Percentiles rank a stretch among this genome's conserved stretches.
Evolutionary conservation across 345 rosid genomes (phyloP).

Genomic region (Camelina neglecta): DNA sequence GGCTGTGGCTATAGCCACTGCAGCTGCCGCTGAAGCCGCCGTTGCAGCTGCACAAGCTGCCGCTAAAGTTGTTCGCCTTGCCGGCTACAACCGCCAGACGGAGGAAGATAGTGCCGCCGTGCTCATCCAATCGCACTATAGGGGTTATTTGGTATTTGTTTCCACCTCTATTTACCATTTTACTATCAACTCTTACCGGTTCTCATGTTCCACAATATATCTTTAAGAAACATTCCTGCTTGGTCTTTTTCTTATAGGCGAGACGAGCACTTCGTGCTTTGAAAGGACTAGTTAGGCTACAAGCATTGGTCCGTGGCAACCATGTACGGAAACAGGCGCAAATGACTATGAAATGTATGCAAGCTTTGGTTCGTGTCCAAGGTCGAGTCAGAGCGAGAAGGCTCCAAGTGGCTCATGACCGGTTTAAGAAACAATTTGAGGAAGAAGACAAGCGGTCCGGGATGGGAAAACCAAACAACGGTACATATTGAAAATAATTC

Average conservation of each 20-base stretch:
- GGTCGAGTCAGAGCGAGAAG: constrained; percentile 86
- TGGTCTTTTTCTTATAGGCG: constrained; percentile 50
- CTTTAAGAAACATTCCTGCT: too few relatives aligned
- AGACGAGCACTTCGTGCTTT: constrained; percentile 90
- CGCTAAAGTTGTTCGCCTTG: constrained; percentile 84
- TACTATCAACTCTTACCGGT: neutral
- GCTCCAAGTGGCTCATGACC: constrained; percentile 65
- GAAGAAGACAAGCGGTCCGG: constrained; percentile 47
- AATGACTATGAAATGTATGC: constrained; percentile 99
- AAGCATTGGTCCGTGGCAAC: constrained; percentile 92
- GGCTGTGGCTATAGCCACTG: constrained; percentile 90
- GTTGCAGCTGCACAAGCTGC: constrained; percentile 98
- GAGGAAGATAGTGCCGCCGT: constrained; percentile 90
- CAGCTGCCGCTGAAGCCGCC: constrained; percentile 95
- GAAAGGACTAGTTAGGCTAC: constrained; percentile 92
- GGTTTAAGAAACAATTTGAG: constrained; percentile 44
- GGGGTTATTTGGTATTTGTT: constrained; percentile 82
- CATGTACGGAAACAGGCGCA: constrained; percentile 96
- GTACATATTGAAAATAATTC: constrained; percentile 13
- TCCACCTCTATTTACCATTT: neutral
- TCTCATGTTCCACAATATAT: neutral
- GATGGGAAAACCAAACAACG: constrained; percentile 32
- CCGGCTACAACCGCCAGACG: constrained; percentile 79
- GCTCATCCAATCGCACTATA: constrained; percentile 76
- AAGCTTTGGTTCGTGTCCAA: constrained; percentile 92